Percentiles rank a stretch among this genome's conserved stretches.
These are phyloP conservation scores for Ophiostoma tasmaniense DNA, from an alignment of 2,329 filamentous ascomycete species.

Conservation along the genomic window DNA sequence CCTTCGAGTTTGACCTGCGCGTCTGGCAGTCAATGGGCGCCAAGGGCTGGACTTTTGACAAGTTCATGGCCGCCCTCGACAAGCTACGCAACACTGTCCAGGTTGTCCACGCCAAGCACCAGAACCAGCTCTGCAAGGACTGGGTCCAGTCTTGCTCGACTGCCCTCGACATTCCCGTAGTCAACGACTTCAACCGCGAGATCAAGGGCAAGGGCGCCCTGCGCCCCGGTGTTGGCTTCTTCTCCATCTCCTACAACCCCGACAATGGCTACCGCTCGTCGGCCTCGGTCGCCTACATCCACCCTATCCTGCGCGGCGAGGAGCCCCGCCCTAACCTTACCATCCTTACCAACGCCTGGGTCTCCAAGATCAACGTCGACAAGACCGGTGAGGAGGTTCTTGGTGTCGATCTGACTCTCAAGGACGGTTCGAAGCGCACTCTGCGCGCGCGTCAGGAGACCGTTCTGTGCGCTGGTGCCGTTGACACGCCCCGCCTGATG, in stretches of 20 bases:
- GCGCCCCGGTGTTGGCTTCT: constrained; percentile 75
- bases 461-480: constrained; percentile 68
- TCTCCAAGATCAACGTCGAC: constrained; percentile 63
- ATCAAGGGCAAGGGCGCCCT: constrained; percentile 66
- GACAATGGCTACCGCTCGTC: constrained; percentile 77
- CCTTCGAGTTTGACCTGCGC: constrained; percentile 80
- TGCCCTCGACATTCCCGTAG: constrained; percentile 70
- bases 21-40: constrained; percentile 77
- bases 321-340: constrained; percentile 79
- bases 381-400: constrained; percentile 49
- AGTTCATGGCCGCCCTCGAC: constrained; percentile 71
- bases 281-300: constrained; percentile 85
- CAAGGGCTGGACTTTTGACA: constrained; percentile 79
- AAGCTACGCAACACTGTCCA: constrained; percentile 85
- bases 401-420: constrained; percentile 59
- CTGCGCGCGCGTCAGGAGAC: constrained; percentile 65
- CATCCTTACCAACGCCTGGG: constrained; percentile 80
- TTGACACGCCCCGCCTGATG: constrained; percentile 67
- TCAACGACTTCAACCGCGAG: constrained; percentile 79
- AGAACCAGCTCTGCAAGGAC: constrained; percentile 85
- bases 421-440: constrained; percentile 41
- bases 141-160: constrained; percentile 76
- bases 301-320: constrained; percentile 76
- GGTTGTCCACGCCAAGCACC: constrained; percentile 74
- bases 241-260: constrained; percentile 85